These are phyloP conservation scores for Staphylotrichum tortipilum DNA, from an alignment of 495 filamentous ascomycete species.

Conservation along the genomic window DNA sequence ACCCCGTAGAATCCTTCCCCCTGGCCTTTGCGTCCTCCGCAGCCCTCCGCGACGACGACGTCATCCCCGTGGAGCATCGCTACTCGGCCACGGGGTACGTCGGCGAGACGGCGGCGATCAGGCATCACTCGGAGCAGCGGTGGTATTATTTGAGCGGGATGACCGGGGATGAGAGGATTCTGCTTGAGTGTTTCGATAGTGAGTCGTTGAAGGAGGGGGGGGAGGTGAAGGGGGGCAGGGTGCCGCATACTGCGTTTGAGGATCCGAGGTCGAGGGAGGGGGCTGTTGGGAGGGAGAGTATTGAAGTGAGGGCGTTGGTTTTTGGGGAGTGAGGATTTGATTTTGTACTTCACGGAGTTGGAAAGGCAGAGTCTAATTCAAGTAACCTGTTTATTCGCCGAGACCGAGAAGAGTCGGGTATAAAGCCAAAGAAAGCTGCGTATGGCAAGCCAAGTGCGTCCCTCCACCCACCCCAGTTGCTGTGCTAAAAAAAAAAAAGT, in stretches of 20 bases:
- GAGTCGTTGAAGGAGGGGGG: constrained; percentile 39
- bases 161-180: constrained; percentile 60
- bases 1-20: constrained; percentile 60
- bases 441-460: neutral
- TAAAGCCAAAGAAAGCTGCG: neutral
- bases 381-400: too few species aligned
- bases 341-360: neutral
- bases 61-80: constrained; percentile 65
- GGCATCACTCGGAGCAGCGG: constrained; percentile 47
- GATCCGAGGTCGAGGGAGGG: constrained; percentile 58
- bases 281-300: constrained; percentile 62
- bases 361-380: neutral
- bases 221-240: constrained; percentile 51
- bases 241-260: constrained; percentile 75
- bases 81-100: constrained; percentile 54
- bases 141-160: constrained; percentile 81
- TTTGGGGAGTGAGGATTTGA: constrained; percentile 45
- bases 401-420: neutral
- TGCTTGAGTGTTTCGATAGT: constrained; percentile 78
- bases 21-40: constrained; percentile 61
- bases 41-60: constrained; percentile 51
- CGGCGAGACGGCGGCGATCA: constrained; percentile 71
- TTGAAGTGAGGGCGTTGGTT: constrained; percentile 77
- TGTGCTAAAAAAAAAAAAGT: constrained; percentile 1
- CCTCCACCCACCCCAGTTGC: too few species aligned